Evolutionary conservation across 108 stramenopile species (phyloP), one percentile per base, ranked within the genome.

Genomic region (Skeletonema costatum): DNA sequence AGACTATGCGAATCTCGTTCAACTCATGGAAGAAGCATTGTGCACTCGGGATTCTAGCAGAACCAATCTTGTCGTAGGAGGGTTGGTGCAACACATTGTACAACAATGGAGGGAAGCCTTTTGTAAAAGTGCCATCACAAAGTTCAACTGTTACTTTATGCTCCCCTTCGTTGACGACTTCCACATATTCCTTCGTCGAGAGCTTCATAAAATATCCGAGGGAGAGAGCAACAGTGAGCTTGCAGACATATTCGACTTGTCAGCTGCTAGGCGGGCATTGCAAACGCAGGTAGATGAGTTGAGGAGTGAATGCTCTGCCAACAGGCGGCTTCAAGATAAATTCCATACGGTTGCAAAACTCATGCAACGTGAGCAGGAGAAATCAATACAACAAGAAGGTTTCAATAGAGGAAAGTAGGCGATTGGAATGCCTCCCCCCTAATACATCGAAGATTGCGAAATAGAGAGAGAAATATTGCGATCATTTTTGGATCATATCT

Each of bases 71-170:
- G 90, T 97, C 8, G 92, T 97, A 58, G 85, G 89, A 10, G 89
- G 92, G 2, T 88, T 97, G 66, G 96, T 97, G 19, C 90, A 94
- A 70, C 93, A 96, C 84, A 94, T 97, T 71, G 93, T 94, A 30
- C 70, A 85, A 32, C 81, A 89, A 67, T 97, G 96, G 96, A 83
- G 94, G 29, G 93, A 93, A 58, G 76, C 89, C 25, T 97, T 97
- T 71, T 91, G 89, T 46, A 83, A 84, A 70, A 89, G 84, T 31
- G 92, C 94, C 11, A 91, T 88, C 31, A 95, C 94, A 71, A 97
- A 97, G 86, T 96, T 95, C 86, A 97, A 97, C 80, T 97, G 93
- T 80, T 97, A 89, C 70, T 97, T 96, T 83, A 89, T 97, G 80
- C 85, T 97, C 60, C 94, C 97, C 5, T 96, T 97, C 73, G 88